Percentiles rank a stretch among this genome's conserved stretches.
Conservation (phyloP, 1,284 basidiomycete species). For the Rugosomyces carneus region DNA sequence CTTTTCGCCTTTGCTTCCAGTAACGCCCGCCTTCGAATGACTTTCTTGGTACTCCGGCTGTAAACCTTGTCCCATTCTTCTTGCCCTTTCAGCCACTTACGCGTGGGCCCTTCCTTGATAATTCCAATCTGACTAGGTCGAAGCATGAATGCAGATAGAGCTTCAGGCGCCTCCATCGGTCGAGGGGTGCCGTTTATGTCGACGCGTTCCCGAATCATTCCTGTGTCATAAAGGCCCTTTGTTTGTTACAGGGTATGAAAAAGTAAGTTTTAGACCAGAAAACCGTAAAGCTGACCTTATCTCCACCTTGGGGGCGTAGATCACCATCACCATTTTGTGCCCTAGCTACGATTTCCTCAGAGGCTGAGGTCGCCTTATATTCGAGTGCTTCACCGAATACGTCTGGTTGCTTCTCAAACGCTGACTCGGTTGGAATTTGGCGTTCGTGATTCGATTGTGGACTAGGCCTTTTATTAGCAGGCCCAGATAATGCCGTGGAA, state of each 20-base stretch:
- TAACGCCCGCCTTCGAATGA: constrained; percentile 33
- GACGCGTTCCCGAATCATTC: constrained; percentile 76
- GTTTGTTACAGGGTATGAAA: background rate
- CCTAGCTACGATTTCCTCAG: constrained; percentile 14
- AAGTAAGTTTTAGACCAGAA: background rate
- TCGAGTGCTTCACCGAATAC: constrained; percentile 22
- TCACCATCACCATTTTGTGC: background rate
- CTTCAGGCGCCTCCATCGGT: constrained; percentile 59
- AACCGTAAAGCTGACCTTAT: constrained; percentile 1
- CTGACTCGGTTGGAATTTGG: background rate
- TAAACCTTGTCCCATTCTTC: constrained; percentile 52
- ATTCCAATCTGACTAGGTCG: constrained; percentile 56
- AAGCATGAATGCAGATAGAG: constrained; percentile 55
- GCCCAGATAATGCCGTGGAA: constrained; percentile 6
- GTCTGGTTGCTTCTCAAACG: background rate
- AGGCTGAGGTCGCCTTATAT: constrained; percentile 25
- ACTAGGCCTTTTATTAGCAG: background rate
- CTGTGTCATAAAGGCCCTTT: constrained; percentile 21
- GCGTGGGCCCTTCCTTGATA: constrained; percentile 57
- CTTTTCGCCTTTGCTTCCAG: constrained; percentile 34
- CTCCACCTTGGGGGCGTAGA: constrained; percentile 17
- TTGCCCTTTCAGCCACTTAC: constrained; percentile 54
- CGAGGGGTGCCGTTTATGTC: constrained; percentile 60
- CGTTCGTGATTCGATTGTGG: background rate
- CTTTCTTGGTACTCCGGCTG: constrained; percentile 32